A percentile compares a stretch with the other conserved stretches of the same genome.
Conservation (phyloP, 441 rosid genomes). For the Pelargonium myrrhifolium region DNA sequence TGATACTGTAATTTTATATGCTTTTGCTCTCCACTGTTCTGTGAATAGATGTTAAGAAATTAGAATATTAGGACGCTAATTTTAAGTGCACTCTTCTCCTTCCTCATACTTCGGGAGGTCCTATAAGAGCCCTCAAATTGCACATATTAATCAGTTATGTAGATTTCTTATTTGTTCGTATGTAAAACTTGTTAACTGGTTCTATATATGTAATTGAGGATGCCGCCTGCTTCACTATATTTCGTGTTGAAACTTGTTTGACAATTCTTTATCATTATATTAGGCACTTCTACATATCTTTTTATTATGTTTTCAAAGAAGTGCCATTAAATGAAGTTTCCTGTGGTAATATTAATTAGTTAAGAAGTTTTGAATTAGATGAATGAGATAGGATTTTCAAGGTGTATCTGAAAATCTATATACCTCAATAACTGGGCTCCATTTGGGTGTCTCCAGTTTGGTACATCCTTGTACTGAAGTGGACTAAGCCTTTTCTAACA, state of each 20-base stretch:
- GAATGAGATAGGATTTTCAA: neutral
- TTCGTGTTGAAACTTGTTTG: neutral
- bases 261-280: neutral
- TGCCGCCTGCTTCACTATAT: neutral
- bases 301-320: neutral
- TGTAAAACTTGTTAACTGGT: constrained; percentile 1
- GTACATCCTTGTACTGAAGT: too few species aligned
- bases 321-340: neutral
- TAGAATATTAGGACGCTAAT: neutral
- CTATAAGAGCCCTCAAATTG: neutral
- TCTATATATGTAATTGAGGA: too few species aligned
- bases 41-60: neutral
- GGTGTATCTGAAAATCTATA: neutral
- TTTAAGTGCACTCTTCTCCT: neutral
- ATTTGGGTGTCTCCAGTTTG: neutral
- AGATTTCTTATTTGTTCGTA: neutral
- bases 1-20: neutral
- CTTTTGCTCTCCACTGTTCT: neutral
- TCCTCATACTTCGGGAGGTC: neutral
- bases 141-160: neutral
- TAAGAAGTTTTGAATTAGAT: neutral
- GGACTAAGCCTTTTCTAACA: neutral
- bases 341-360: neutral
- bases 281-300: neutral
- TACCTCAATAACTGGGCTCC: neutral